Base-by-base conservation (phyloP, 2,329 filamentous ascomycete genomes). In the Pyricularia grisea region DNA sequence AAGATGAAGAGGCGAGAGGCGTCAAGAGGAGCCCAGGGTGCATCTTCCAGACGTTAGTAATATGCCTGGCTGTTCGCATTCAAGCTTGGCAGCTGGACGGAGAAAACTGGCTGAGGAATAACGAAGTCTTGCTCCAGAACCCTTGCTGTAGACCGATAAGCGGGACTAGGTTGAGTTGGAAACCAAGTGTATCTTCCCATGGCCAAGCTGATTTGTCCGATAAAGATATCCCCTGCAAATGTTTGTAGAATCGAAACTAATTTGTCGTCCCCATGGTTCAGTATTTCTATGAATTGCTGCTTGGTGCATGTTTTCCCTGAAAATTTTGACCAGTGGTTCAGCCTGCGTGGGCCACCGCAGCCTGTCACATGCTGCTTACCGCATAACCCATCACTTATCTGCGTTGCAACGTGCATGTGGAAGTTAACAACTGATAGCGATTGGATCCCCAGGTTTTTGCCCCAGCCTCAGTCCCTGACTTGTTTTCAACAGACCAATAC, bases 1-100 rank as follows among this genome's bases (percentile, higher is more conserved):
- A 89, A 86, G 81, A 83, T 88, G 75, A 83, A 83, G 72, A 82
- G 88, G 70, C 87, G 85, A 74, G 82, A 85, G 74, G 85, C 85
- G 27, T 50, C 65, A 10, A 67, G 31, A 27, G n/a, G 23, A 36
- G 64, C 30, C 25, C 60, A 63, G 60, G 60, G 60, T 30, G 25
- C 23, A 63, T 63, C 60, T 28, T 63, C 25, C 14, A 27, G 60
- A 6, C 60, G 60, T 27, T 63, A 63, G 25, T 28, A 12, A 11
- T 9, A 27, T 27, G 12, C 23, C 25, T 28, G 27, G 27, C 4
- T 28, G 3, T 6, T 14, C 12, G 42, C 9, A 17, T 12, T 28
- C 60, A 28, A 27, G 11, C 5, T 30, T 28, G 60, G 27, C 30
- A 17, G 60, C 27, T 17, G 60, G 11, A 23, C 3, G 11, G 23